Percentiles rank a stretch among this genome's conserved stretches.
Evolutionary conservation across 2,329 filamentous ascomycete species (phyloP).

Genomic region (Colletotrichum cuscutae): DNA sequence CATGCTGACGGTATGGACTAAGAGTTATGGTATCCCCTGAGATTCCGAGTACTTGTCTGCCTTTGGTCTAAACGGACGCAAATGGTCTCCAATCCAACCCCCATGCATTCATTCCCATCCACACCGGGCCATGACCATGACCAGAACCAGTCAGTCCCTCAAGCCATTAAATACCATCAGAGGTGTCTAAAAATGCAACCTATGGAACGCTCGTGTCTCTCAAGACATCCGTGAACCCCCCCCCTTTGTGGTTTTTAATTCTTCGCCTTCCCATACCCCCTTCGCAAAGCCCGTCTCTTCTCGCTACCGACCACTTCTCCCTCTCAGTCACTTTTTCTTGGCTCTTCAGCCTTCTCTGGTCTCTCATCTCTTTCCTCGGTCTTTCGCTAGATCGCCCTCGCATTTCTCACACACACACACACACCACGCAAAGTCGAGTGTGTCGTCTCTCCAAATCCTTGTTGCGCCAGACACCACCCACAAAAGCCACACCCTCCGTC

Average conservation of each 20-base stretch:
- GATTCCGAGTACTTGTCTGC: no score
- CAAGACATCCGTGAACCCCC: slow-evolving; percentile 24
- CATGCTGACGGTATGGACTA: no score
- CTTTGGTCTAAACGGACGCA: not conserved
- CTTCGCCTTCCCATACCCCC: slow-evolving; percentile 24
- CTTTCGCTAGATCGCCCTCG: slow-evolving; percentile 7
- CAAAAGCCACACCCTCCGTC: not conserved
- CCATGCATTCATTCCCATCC: not conserved
- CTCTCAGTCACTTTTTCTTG: not conserved
- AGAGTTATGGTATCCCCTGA: no score
- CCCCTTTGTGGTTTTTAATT: slow-evolving; percentile 30
- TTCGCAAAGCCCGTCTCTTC: not conserved
- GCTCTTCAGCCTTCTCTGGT: slow-evolving; percentile 4
- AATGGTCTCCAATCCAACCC: not conserved
- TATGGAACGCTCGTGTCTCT: slow-evolving; percentile 21
- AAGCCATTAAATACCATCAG: not conserved
- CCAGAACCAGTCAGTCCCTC: not conserved
- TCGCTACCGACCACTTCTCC: not conserved
- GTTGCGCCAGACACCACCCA: not conserved
- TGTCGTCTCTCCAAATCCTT: slow-evolving; percentile 2
- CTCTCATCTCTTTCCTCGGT: slow-evolving; percentile 6
- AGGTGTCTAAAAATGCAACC: slow-evolving; percentile 17
- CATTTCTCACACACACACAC: slow-evolving; percentile 1
- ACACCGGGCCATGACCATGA: not conserved
- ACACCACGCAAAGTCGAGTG: not conserved